Percentiles rank a stretch among this genome's conserved stretches.
Evolutionary conservation across 352 stramenopile genomes (phyloP).

Genomic region (Phytophthora macrochlamydospora): DNA sequence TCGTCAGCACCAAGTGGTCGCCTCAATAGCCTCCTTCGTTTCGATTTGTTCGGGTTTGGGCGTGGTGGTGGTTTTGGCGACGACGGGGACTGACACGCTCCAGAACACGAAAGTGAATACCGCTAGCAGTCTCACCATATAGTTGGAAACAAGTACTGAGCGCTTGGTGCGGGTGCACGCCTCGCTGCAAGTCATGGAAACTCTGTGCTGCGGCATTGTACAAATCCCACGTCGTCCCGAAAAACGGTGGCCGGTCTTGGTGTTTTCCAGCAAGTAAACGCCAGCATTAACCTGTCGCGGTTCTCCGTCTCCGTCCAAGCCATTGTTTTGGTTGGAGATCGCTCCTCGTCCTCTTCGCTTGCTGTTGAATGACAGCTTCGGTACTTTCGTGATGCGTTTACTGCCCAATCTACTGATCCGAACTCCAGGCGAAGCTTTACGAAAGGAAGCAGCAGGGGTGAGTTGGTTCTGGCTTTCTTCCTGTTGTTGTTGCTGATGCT

Average conservation of each 20-base stretch:
- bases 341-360: conserved; percentile 16
- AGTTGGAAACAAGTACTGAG: conserved; percentile 48
- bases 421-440: conserved; percentile 3
- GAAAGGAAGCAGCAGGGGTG: not conserved
- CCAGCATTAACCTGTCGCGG: conserved; percentile 58
- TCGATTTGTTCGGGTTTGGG: conserved; percentile 9
- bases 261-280: conserved; percentile 70
- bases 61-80: conserved; percentile 3
- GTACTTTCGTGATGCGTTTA: conserved; percentile 39
- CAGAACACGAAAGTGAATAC: conserved; percentile 62
- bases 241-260: conserved; percentile 63
- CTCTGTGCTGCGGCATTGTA: conserved; percentile 55
- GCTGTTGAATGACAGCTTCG: conserved; percentile 27
- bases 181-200: conserved; percentile 50
- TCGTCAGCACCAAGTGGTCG: conserved; percentile 7
- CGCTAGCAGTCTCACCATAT: conserved; percentile 43
- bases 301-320: conserved; percentile 6
- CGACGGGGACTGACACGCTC: conserved; percentile 43
- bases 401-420: not conserved
- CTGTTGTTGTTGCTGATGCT: conserved; percentile 21
- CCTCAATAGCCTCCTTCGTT: conserved; percentile 10
- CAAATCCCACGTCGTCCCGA: conserved; percentile 80
- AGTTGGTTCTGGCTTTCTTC: conserved; percentile 18
- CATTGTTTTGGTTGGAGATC: conserved; percentile 38
- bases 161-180: conserved; percentile 47